Conservation (phyloP, 1,284 basidiomycete genomes). For the Malassezia pachydermatis region DNA sequence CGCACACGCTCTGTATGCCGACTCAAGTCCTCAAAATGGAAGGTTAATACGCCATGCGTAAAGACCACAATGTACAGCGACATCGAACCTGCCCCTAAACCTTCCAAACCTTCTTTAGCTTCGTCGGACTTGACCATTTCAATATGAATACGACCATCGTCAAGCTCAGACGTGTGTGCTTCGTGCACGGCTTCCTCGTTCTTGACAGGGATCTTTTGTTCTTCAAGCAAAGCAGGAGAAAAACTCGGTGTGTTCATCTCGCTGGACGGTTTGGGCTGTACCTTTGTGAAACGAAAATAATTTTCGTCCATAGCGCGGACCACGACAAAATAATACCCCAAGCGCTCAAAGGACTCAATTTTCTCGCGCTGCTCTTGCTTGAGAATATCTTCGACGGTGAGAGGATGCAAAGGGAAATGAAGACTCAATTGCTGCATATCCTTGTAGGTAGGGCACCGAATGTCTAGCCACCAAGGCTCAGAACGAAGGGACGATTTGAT, state of each 20-base stretch:
- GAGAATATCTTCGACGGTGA: conserved; percentile 90
- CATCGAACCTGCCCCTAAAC: conserved; percentile 62
- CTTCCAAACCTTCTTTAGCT: conserved; percentile 56
- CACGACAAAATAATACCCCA: conserved; percentile 87
- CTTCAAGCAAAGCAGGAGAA: neutral
- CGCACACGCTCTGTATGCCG: conserved; percentile 74
- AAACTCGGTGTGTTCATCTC: neutral
- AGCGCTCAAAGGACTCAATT: conserved; percentile 71
- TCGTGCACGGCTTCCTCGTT: too few species aligned
- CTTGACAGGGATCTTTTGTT: neutral
- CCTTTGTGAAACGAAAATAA: conserved; percentile 54
- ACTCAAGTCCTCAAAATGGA: conserved; percentile 82
- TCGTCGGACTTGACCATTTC: conserved; percentile 53
- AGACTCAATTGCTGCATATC: conserved; percentile 80
- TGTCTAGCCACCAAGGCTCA: conserved; percentile 76
- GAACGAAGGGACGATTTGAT: neutral
- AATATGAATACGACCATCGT: conserved; percentile 39
- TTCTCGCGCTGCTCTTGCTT: conserved; percentile 89
- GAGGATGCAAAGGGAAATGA: conserved; percentile 79
- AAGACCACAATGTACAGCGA: conserved; percentile 85
- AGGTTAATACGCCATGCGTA: conserved; percentile 76
- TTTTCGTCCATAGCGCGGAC: conserved; percentile 67
- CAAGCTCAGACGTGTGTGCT: neutral
- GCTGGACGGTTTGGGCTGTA: neutral
- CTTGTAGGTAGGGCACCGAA: conserved; percentile 77